Evolutionary conservation across 1,139 yeast genomes (phyloP), one percentile per base, ranked within the genome.

Genomic region (Suhomyces taliae): DNA sequence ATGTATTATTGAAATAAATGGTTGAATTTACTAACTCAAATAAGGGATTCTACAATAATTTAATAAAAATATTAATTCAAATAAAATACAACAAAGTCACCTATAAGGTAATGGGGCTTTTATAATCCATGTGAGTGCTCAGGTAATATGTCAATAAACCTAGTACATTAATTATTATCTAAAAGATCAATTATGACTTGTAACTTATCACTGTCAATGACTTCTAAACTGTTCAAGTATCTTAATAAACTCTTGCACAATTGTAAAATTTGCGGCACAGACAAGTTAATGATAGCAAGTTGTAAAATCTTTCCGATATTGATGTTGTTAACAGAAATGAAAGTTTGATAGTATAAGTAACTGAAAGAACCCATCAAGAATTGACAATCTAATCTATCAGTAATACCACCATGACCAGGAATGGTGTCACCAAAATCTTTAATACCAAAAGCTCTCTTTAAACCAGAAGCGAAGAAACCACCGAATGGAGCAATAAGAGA

Each of bases 401-500:
- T 91, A 55, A 93, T 84, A 55, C 99, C 99, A 52, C 99, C 99
- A 63, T 93, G 99, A 35, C 99, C 99, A 9, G 96, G 96, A 53
- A 89, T 89, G 15, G 96, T 87, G 62, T 88, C 91, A 51, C 96
- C 96, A 61, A 89, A 89, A 66, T 89, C 96, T 68, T 89, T 89
- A 49, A 91, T 91, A 60, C 95, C 88, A 72, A 93, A 91, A n/a
- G 98, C 90, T 67, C 99, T 84, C 73, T 93, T 93, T 59, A 95
- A 78, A 11, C 99, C 99, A 43, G 96, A 87, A 4, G 99, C 99
- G 60, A 93, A 93, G 67, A 93, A 93, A 1, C 99, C 99, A 45
- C 99, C 99, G 65, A 93, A 93, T 49, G 99, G 99, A 2, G 99
- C 99, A 66, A 93, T 87, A 55, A 95, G 78, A 1, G 98, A 91